A percentile compares a stretch with the other conserved stretches of the same genome.
These are phyloP conservation scores for Hypomontagnella monticulosa DNA, from an alignment of 495 filamentous ascomycete genomes.

Conservation along the genomic window DNA sequence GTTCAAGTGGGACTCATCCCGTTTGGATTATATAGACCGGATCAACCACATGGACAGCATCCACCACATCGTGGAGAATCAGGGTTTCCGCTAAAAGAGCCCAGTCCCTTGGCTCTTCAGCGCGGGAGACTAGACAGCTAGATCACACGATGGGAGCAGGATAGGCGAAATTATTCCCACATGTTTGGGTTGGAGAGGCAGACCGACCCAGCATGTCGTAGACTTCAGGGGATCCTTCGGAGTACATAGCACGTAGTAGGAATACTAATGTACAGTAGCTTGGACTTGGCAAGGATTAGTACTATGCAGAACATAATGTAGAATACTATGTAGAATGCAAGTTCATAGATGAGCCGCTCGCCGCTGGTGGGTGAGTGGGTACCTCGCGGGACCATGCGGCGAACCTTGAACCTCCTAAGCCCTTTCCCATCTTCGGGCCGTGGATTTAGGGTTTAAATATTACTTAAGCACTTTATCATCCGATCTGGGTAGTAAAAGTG, in stretches of 20 bases:
- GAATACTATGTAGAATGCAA: slow-evolving; percentile 7
- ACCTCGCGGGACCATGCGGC: slow-evolving; percentile 5
- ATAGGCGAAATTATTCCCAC: slow-evolving; percentile 1
- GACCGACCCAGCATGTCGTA: background rate
- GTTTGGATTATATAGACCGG: background rate
- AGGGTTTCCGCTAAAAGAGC: slow-evolving; percentile 2
- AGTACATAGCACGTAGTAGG: slow-evolving; percentile 5
- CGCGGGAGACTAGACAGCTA: too few relatives aligned
- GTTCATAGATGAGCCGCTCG: slow-evolving; percentile 8
- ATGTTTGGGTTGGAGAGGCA: background rate
- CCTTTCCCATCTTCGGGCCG: slow-evolving; percentile 10
- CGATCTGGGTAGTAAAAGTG: background rate
- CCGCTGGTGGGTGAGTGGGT: slow-evolving; percentile 12
- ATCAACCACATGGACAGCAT: background rate
- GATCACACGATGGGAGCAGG: too few relatives aligned
- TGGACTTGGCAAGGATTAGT: background rate
- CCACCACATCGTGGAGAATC: background rate
- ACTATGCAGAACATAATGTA: background rate
- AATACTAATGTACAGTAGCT: background rate
- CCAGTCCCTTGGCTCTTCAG: background rate
- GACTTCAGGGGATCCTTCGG: slow-evolving; percentile 8
- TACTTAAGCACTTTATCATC: slow-evolving; percentile 24
- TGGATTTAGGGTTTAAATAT: slow-evolving; percentile 13
- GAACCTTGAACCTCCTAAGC: too few relatives aligned
- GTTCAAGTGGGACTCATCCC: slow-evolving; percentile 19